Percentiles rank a stretch among this genome's conserved stretches.
Evolutionary conservation across 2,329 filamentous ascomycete species (phyloP).

Genomic region (Stagonosporopsis cucurbitacearum): DNA sequence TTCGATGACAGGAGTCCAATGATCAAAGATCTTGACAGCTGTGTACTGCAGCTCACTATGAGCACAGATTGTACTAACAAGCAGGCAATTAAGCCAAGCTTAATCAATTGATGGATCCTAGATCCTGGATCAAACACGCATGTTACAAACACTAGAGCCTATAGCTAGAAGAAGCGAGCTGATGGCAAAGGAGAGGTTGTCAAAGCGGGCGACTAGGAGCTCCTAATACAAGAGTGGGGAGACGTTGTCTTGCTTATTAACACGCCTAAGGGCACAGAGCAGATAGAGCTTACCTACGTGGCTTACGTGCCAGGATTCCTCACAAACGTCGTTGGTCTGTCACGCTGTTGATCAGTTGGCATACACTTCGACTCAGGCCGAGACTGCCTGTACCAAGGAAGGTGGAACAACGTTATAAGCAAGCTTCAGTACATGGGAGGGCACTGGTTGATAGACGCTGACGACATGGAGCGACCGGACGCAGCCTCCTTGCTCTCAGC

Average conservation of each 20-base stretch:
- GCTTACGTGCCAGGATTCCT: no score
- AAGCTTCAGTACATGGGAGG: no score
- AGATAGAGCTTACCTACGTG: no score
- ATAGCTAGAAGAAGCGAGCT: not conserved
- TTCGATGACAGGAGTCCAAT: conserved; percentile 3
- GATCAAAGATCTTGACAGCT: conserved; percentile 1
- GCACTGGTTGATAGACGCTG: no score
- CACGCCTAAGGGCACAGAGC: no score
- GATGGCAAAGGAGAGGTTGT: conserved; percentile 5
- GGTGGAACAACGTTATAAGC: no score
- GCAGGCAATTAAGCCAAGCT: conserved; percentile 2
- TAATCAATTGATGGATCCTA: not conserved
- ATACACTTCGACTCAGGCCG: no score
- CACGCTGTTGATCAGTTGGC: no score
- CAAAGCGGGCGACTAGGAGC: conserved; percentile 3
- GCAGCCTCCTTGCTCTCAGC: conserved; percentile 3
- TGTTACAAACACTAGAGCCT: not conserved
- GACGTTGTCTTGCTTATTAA: no score
- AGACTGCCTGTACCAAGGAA: no score
- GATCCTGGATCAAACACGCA: not conserved
- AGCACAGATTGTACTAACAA: conserved; percentile 7
- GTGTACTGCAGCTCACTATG: conserved; percentile 4
- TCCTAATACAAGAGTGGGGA: not conserved
- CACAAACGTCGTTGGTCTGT: no score
- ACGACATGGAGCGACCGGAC: no score